Evolutionary conservation across 768 basidiomycete genomes (phyloP).

Genomic region (Mycena chlorophos): DNA sequence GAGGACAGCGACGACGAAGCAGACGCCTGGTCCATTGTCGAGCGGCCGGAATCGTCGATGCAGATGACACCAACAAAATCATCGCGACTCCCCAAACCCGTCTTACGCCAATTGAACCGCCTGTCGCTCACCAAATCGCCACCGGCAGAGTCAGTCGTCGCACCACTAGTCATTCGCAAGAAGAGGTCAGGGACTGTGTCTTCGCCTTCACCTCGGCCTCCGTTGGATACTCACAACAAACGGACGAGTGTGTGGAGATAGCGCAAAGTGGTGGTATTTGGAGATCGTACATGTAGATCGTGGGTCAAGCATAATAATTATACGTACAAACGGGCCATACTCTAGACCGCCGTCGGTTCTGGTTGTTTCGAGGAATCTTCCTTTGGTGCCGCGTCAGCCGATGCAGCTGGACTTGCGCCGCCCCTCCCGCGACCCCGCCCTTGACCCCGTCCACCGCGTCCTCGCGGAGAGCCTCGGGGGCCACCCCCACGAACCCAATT

Average conservation of each 20-base stretch:
- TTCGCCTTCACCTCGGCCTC: constrained; percentile 9
- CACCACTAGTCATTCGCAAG: constrained; percentile 11
- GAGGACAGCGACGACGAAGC: background rate
- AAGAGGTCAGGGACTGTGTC: constrained; percentile 5
- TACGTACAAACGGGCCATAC: background rate
- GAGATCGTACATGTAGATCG: background rate
- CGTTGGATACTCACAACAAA: constrained; percentile 4
- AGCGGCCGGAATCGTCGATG: background rate
- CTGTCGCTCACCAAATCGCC: constrained; percentile 19
- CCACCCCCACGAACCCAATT: constrained; percentile 32
- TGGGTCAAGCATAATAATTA: background rate
- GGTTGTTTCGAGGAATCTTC: constrained; percentile 5
- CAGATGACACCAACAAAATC: constrained; percentile 8
- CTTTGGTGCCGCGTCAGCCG: constrained; percentile 6
- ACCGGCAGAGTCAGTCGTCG: background rate
- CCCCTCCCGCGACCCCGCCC: constrained; percentile 38
- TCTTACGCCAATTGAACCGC: constrained; percentile 24
- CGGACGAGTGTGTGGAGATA: constrained; percentile 11
- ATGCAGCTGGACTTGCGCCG: background rate
- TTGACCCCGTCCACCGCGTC: constrained; percentile 35
- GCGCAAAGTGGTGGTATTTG: constrained; percentile 9
- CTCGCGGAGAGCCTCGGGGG: constrained; percentile 29
- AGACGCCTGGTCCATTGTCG: background rate
- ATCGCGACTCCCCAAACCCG: constrained; percentile 28
- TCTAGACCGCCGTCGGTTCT: background rate